These are phyloP conservation scores for Brassica incana DNA, from an alignment of 345 rosid genomes.

Conservation along the genomic window DNA sequence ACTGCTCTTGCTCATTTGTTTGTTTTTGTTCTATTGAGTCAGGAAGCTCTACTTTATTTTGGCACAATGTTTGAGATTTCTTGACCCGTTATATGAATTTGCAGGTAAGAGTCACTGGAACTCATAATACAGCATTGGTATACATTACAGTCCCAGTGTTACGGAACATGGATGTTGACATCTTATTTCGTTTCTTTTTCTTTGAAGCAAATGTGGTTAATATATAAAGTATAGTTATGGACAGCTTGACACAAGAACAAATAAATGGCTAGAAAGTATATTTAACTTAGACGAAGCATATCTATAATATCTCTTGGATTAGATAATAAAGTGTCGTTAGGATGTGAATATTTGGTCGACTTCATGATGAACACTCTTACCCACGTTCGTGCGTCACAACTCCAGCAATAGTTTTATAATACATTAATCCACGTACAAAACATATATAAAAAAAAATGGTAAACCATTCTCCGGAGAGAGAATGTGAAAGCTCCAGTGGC, in stretches of 20 bases:
- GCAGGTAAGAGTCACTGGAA: background rate
- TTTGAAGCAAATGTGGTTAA: background rate
- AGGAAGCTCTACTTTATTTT: background rate
- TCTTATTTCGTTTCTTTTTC: background rate
- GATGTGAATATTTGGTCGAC: slow-evolving; percentile 33
- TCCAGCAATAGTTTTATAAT: slow-evolving; percentile 1
- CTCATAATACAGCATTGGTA: background rate
- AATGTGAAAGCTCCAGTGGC: no score
- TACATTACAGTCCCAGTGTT: background rate
- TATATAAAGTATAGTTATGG: background rate
- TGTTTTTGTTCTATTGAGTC: background rate
- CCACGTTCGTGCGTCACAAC: slow-evolving; percentile 33
- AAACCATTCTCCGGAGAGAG: no score
- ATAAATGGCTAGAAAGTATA: slow-evolving; percentile 6
- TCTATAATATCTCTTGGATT: slow-evolving; percentile 12
- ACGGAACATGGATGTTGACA: background rate
- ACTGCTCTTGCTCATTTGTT: background rate
- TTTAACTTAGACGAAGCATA: slow-evolving; percentile 13
- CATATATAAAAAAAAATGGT: background rate
- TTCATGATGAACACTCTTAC: slow-evolving; percentile 30
- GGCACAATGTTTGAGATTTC: background rate
- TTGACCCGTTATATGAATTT: background rate
- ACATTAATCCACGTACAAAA: background rate
- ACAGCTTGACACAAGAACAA: slow-evolving; percentile 3
- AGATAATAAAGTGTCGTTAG: slow-evolving; percentile 16